Evolutionary conservation across 1,284 basidiomycete species (phyloP).

Genomic region (Entoloma clypeatum): DNA sequence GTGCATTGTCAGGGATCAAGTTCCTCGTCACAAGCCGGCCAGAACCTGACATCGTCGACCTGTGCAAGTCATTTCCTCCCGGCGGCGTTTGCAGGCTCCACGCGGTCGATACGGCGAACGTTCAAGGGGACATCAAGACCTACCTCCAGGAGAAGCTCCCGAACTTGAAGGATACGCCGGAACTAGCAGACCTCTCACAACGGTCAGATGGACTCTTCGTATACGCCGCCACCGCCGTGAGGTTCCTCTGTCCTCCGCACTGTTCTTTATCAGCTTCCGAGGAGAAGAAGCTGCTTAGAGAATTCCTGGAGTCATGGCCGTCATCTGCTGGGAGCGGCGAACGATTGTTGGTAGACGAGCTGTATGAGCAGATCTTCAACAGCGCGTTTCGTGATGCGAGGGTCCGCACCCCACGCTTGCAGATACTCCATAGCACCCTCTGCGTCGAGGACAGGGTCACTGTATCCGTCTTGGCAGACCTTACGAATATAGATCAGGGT

Average conservation of each 20-base stretch:
- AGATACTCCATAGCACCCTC: background rate
- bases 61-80: slow-evolving; percentile 10
- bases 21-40: slow-evolving; percentile 15
- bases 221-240: slow-evolving; percentile 7
- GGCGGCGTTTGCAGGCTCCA: slow-evolving; percentile 12
- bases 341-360: background rate
- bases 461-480: slow-evolving; percentile 1
- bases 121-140: slow-evolving; percentile 6
- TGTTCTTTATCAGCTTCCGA: slow-evolving; percentile 1
- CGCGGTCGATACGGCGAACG: slow-evolving; percentile 5
- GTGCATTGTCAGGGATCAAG: slow-evolving; percentile 9
- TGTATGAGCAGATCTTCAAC: slow-evolving; percentile 4
- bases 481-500: slow-evolving; percentile 2
- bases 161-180: too few species aligned
- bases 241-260: slow-evolving; percentile 5
- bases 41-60: slow-evolving; percentile 5
- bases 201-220: slow-evolving; percentile 3
- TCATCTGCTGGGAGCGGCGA: background rate
- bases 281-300: background rate
- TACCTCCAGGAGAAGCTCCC: too few species aligned
- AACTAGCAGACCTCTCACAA: slow-evolving; percentile 4
- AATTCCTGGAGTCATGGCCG: slow-evolving; percentile 1
- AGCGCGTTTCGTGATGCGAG: background rate
- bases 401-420: background rate
- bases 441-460: background rate